Percentiles rank a stretch among this genome's conserved stretches.
phyloP scores from a whole-genome alignment of 495 filamentous ascomycete species.

The Aspergillus carlsbadensis region DNA sequence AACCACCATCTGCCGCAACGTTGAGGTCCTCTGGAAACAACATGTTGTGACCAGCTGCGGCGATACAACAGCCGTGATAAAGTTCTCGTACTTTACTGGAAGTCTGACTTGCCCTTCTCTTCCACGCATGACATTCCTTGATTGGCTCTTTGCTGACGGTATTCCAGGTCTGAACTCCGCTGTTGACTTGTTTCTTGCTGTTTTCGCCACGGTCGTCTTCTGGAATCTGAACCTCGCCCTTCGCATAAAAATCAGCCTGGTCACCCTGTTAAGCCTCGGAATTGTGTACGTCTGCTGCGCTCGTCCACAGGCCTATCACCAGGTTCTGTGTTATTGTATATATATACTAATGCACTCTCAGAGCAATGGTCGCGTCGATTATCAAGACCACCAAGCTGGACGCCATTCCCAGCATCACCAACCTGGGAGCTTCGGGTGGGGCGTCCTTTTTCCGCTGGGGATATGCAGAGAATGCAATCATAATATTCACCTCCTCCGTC shows the following conservation, averaged over 20 bases:
- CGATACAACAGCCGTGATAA: conserved; percentile 19
- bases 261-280: conserved; percentile 39
- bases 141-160: no score
- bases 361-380: conserved; percentile 40
- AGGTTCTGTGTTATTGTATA: neutral
- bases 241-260: conserved; percentile 38
- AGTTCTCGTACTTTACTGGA: conserved; percentile 30
- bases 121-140: no score
- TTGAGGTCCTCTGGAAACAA: conserved; percentile 22
- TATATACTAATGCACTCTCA: conserved; percentile 6
- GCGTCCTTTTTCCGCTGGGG: conserved; percentile 33
- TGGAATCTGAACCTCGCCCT: conserved; percentile 42
- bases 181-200: conserved; percentile 39
- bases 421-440: conserved; percentile 26
- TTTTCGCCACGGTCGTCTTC: conserved; percentile 40
- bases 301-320: neutral
- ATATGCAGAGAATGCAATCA: conserved; percentile 31
- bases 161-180: conserved; percentile 42
- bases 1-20: conserved; percentile 29
- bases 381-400: conserved; percentile 41
- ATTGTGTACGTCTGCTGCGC: conserved; percentile 34
- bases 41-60: conserved; percentile 27
- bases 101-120: no score
- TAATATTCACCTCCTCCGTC: conserved; percentile 35
- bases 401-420: conserved; percentile 30